Conservation (phyloP, 2,329 filamentous ascomycete species). For the Alternaria sp. region DNA sequence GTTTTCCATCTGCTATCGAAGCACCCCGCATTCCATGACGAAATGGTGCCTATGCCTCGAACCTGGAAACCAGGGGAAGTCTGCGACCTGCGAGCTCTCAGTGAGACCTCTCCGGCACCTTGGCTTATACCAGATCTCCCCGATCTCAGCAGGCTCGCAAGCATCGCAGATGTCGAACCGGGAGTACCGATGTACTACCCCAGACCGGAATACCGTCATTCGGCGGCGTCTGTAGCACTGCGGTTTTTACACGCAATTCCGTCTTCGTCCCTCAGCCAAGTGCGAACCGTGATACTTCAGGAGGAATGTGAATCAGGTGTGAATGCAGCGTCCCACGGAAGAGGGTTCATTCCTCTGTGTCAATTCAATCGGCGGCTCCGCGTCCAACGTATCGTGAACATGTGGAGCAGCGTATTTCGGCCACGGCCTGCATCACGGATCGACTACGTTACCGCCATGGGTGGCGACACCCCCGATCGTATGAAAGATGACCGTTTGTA, state of each 20-base stretch:
- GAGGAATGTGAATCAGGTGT: fast-evolving
- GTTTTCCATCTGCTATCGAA: too few species aligned
- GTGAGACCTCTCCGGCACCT: not conserved
- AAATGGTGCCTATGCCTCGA: too few species aligned
- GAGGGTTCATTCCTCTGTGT: not conserved
- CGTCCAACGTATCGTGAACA: not conserved
- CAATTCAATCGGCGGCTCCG: not conserved
- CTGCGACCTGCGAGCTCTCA: too few species aligned
- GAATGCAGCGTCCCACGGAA: not conserved
- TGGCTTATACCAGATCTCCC: not conserved
- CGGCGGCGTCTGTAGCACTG: not conserved
- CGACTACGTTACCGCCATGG: too few species aligned
- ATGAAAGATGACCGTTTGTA: not conserved
- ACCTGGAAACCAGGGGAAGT: too few species aligned
- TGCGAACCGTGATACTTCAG: not conserved
- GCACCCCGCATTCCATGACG: too few species aligned
- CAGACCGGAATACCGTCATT: not conserved
- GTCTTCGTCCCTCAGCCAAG: not conserved
- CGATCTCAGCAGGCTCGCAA: not conserved
- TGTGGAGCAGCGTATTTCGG: not conserved
- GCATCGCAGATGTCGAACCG: not conserved
- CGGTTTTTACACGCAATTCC: not conserved
- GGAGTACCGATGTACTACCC: fast-evolving
- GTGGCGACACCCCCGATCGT: too few species aligned
- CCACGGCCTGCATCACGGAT: fast-evolving